Conservation (phyloP, 305 asterid genomes). For the Fraxinus floribunda region DNA sequence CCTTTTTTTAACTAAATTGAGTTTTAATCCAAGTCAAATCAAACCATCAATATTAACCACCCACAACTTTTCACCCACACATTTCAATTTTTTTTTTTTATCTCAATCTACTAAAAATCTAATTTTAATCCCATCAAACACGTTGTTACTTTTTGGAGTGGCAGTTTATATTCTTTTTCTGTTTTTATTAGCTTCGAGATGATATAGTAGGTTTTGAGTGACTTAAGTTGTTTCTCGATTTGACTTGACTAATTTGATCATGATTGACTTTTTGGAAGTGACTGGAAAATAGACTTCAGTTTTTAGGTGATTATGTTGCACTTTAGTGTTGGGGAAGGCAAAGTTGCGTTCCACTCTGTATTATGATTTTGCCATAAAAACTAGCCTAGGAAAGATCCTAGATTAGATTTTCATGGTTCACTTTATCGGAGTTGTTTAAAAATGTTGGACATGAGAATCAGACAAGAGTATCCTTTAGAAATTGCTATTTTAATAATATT, state of each 20-base stretch:
- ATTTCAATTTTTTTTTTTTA: too few relatives aligned
- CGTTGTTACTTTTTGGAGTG: not conserved
- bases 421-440: not conserved
- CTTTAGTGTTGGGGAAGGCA: not conserved
- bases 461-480: not conserved
- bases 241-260: not conserved
- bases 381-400: not conserved
- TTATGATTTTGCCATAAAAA: not conserved
- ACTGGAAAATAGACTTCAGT: not conserved
- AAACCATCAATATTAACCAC: too few relatives aligned
- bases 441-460: not conserved
- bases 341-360: not conserved
- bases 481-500: not conserved
- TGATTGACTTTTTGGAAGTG: not conserved
- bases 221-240: not conserved
- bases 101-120: too few relatives aligned
- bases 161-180: not conserved
- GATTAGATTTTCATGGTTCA: not conserved
- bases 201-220: not conserved
- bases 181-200: not conserved
- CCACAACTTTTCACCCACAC: too few relatives aligned
- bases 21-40: too few relatives aligned
- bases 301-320: not conserved
- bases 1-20: not conserved
- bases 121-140: not conserved